Evolutionary conservation across 345 rosid species (phyloP).

Genomic region (Heritiera littoralis): DNA sequence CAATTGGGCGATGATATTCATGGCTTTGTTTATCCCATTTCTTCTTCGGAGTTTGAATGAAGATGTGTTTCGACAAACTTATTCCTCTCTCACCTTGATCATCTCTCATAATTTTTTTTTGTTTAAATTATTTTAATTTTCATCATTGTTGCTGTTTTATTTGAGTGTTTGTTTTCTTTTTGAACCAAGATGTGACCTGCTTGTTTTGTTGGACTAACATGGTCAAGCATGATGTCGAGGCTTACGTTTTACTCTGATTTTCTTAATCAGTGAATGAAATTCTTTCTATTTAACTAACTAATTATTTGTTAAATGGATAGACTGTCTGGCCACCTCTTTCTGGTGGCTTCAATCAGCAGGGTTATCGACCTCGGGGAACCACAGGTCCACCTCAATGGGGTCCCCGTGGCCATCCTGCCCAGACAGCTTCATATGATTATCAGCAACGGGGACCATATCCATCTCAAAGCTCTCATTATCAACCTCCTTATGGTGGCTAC

Average conservation of each 20-base stretch:
- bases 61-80: not conserved
- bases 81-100: not conserved
- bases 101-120: not conserved
- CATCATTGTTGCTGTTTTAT: not conserved
- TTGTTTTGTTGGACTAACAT: not conserved
- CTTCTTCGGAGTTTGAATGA: no score
- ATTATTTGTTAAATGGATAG: slow-evolving; percentile 38
- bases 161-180: not conserved
- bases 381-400: slow-evolving; percentile 75
- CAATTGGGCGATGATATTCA: not conserved
- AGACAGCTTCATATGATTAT: slow-evolving; percentile 62
- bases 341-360: slow-evolving; percentile 62
- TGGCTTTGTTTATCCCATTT: not conserved
- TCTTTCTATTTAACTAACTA: slow-evolving; percentile 14
- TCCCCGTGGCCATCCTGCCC: slow-evolving; percentile 62
- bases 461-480: slow-evolving; percentile 66
- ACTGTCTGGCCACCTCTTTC: slow-evolving; percentile 54
- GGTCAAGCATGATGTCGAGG: not conserved
- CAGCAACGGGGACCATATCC: slow-evolving; percentile 76
- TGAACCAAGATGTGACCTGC: not conserved
- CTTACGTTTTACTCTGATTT: not conserved
- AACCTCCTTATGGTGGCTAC: slow-evolving; percentile 59
- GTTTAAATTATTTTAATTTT: not conserved
- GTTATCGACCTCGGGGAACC: slow-evolving; percentile 67
- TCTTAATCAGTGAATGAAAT: not conserved